phyloP scores from a whole-genome alignment of 2,329 filamentous ascomycete species.

The Corniculantispora saksenae region DNA sequence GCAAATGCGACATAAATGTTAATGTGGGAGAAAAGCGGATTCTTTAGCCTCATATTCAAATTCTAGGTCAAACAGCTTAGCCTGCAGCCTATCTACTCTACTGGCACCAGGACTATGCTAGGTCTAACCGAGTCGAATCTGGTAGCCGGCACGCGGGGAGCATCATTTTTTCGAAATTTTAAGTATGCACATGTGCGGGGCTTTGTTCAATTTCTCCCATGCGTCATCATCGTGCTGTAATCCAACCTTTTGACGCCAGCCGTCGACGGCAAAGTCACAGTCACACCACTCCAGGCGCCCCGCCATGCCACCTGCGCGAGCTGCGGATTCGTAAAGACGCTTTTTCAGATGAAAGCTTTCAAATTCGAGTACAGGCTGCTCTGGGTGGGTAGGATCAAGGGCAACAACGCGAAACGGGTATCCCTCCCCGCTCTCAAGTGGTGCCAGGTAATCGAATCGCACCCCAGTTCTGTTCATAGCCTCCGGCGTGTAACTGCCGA shows the following conservation, averaged over 20 bases:
- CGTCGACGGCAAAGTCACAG: background rate
- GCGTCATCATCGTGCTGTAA: background rate
- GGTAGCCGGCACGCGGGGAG: too few relatives aligned
- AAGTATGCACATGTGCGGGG: background rate
- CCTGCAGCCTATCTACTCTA: too few relatives aligned
- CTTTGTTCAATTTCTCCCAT: background rate
- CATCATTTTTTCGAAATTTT: background rate
- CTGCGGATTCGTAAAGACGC: slow-evolving; percentile 18
- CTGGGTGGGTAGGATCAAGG: background rate
- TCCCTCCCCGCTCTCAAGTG: background rate
- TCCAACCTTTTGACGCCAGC: background rate
- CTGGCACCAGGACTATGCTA: background rate
- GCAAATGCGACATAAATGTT: background rate
- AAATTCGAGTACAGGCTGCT: slow-evolving; percentile 2
- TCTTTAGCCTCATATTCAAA: too few relatives aligned
- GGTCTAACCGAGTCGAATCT: background rate
- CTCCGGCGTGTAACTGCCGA: too few relatives aligned
- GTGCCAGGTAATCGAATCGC: background rate
- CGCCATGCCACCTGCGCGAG: slow-evolving; percentile 10
- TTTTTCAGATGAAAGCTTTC: slow-evolving; percentile 19
- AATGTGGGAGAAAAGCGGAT: background rate
- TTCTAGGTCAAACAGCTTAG: too few relatives aligned
- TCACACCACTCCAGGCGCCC: background rate
- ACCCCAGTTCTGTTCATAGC: background rate
- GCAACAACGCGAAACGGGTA: background rate